These are phyloP conservation scores for Rhodotorula babjevae DNA, from an alignment of 768 basidiomycete species.

Conservation along the genomic window DNA sequence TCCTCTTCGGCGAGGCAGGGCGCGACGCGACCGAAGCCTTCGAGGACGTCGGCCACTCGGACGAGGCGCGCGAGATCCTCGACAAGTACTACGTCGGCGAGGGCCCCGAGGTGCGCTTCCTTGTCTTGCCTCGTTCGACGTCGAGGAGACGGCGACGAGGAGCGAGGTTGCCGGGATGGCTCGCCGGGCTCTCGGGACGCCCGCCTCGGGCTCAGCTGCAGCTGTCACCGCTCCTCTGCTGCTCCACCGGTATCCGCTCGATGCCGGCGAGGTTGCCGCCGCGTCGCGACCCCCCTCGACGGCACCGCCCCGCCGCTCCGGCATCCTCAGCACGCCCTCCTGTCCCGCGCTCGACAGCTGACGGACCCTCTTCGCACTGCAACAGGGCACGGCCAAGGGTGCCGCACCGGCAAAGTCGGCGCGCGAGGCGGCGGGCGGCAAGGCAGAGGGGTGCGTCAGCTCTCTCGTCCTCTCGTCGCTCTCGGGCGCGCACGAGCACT, in stretches of 20 bases:
- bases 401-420: conserved; percentile 45
- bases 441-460: conserved; percentile 57
- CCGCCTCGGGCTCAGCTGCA: too few relatives aligned
- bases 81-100: conserved; percentile 73
- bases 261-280: too few relatives aligned
- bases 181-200: too few relatives aligned
- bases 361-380: neutral
- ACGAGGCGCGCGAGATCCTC: conserved; percentile 85
- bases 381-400: conserved; percentile 47
- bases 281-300: too few relatives aligned
- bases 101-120: conserved; percentile 57
- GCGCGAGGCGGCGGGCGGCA: conserved; percentile 55
- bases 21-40: conserved; percentile 97
- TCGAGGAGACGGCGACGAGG: too few relatives aligned
- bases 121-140: neutral
- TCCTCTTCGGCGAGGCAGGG: conserved; percentile 84
- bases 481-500: too few relatives aligned
- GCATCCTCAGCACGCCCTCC: neutral
- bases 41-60: conserved; percentile 98
- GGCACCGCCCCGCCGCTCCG: too few relatives aligned
- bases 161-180: neutral
- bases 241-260: too few relatives aligned
- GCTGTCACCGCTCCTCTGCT: too few relatives aligned
- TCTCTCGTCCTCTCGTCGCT: neutral
- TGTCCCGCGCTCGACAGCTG: neutral